Evolutionary conservation across 1,139 yeast genomes (phyloP).

Genomic region (Saccharomycopsis crataegensis): DNA sequence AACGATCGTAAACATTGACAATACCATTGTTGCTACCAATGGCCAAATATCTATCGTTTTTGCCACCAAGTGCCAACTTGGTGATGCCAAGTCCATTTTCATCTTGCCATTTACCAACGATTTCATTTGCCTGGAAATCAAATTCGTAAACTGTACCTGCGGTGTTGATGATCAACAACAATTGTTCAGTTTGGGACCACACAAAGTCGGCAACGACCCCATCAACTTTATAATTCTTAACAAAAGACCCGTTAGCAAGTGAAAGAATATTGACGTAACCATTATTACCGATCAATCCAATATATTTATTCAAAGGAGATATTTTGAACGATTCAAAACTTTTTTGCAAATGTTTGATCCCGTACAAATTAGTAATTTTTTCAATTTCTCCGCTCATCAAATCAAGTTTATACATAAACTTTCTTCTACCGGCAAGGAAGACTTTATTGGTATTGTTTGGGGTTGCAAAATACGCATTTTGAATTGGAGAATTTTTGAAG

Average conservation of each 20-base stretch:
- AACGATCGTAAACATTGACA: constrained; percentile 77
- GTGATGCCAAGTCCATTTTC: constrained; percentile 84
- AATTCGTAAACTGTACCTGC: constrained; percentile 95
- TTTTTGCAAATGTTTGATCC: constrained; percentile 77
- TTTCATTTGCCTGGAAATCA: constrained; percentile 41
- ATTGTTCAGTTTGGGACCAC: constrained; percentile 48
- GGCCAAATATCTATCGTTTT: constrained; percentile 74
- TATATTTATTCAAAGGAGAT: constrained; percentile 59
- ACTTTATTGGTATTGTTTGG: constrained; percentile 45
- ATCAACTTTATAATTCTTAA: constrained; percentile 80
- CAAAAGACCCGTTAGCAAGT: constrained; percentile 76
- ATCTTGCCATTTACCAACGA: constrained; percentile 73
- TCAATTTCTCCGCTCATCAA: constrained; percentile 67
- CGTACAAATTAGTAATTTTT: constrained; percentile 83
- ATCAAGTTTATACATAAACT: constrained; percentile 90
- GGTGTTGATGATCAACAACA: constrained; percentile 52
- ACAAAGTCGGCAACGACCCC: constrained; percentile 68
- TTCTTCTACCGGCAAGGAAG: constrained; percentile 86
- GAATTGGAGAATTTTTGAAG: constrained; percentile 72
- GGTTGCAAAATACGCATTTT: constrained; percentile 59
- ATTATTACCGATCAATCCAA: constrained; percentile 73
- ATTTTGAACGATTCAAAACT: constrained; percentile 83
- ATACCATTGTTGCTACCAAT: constrained; percentile 85
- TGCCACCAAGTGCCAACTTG: constrained; percentile 72
- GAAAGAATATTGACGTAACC: constrained; percentile 88